These are phyloP conservation scores for Ochetophila trinervis DNA, from an alignment of 306 rosid species.

Conservation along the genomic window DNA sequence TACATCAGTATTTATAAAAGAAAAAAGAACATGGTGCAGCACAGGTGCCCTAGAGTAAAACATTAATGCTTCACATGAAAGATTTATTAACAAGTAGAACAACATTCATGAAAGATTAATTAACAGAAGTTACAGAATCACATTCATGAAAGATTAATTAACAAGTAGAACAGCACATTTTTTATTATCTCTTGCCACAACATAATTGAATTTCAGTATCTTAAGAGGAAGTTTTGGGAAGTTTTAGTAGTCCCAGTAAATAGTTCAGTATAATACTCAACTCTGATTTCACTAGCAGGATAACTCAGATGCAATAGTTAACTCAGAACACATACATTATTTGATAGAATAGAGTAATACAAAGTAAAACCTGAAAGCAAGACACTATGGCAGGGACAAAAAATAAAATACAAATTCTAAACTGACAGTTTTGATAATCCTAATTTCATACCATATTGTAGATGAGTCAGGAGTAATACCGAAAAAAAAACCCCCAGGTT, in stretches of 20 bases:
- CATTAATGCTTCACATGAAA: slow-evolving; percentile 1
- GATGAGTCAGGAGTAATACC: slow-evolving; percentile 99
- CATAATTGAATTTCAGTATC: background rate
- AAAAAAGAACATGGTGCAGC: too few relatives aligned
- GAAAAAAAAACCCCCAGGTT: slow-evolving; percentile 96
- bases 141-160: slow-evolving; percentile 8
- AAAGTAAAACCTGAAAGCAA: background rate
- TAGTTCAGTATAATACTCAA: background rate
- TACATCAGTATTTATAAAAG: too few relatives aligned
- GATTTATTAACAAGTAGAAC: slow-evolving; percentile 7
- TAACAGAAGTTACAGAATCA: background rate
- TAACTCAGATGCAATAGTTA: background rate
- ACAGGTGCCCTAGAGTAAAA: background rate
- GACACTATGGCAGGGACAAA: background rate
- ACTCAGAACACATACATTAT: background rate
- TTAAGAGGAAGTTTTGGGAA: too few relatives aligned
- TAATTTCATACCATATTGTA: slow-evolving; percentile 85
- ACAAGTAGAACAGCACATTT: background rate
- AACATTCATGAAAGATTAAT: slow-evolving; percentile 4
- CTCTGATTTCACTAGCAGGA: background rate
- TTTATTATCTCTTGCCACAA: background rate
- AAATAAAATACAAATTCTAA: background rate
- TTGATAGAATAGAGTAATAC: background rate
- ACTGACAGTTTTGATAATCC: slow-evolving; percentile 20
- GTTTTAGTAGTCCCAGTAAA: background rate